A percentile compares a stretch with the other conserved stretches of the same genome.
Evolutionary conservation across 306 rosid species (phyloP).

Genomic region (Citrullus colocynthis): DNA sequence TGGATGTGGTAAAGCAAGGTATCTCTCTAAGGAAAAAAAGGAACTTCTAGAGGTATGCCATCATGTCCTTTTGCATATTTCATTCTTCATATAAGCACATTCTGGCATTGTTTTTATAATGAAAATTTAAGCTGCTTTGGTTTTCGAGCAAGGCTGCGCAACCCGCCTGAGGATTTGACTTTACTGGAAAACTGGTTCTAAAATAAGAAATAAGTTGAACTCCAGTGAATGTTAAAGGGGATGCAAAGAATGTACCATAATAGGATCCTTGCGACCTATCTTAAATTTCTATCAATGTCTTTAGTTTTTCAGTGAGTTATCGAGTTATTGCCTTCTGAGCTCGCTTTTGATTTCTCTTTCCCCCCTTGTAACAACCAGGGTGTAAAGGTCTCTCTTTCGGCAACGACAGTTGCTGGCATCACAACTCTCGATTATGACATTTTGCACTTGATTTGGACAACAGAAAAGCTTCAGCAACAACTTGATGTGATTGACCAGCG

Average conservation of each 20-base stretch:
- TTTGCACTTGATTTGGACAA: conserved; percentile 49
- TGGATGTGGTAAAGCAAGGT: conserved; percentile 50
- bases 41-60: conserved; percentile 49
- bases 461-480: conserved; percentile 79
- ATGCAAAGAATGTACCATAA: neutral
- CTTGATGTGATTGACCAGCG: conserved; percentile 60
- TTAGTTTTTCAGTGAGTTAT: neutral
- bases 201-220: neutral
- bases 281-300: neutral
- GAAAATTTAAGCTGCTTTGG: neutral
- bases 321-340: neutral
- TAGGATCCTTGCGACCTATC: neutral
- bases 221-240: neutral
- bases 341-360: neutral
- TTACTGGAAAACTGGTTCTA: neutral
- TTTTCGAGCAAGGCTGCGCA: neutral
- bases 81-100: neutral
- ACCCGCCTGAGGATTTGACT: neutral
- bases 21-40: conserved; percentile 33
- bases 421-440: conserved; percentile 57
- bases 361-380: conserved; percentile 32
- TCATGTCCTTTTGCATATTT: neutral
- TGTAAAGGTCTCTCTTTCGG: conserved; percentile 56
- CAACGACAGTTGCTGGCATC: conserved; percentile 33
- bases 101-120: neutral